Evolutionary conservation across 2,329 filamentous ascomycete species (phyloP).

Genomic region (Trichoderma hamatum): DNA sequence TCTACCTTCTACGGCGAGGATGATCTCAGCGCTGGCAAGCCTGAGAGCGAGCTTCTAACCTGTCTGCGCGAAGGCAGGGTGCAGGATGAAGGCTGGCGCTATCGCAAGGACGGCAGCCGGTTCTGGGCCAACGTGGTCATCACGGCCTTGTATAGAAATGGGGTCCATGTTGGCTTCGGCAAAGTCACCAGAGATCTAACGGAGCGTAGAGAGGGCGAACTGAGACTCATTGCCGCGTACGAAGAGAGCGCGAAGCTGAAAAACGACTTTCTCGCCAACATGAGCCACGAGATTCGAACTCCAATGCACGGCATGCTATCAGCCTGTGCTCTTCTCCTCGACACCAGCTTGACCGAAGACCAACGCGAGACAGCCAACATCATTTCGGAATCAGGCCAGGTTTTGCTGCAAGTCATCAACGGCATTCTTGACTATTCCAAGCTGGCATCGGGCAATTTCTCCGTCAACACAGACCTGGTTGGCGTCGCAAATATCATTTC

Average conservation of each 20-base stretch:
- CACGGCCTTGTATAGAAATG: slow-evolving; percentile 56
- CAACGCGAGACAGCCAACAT: slow-evolving; percentile 61
- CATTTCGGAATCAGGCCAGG: slow-evolving; percentile 61
- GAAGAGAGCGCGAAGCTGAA: slow-evolving; percentile 67
- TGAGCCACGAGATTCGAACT: slow-evolving; percentile 66
- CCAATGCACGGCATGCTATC: slow-evolving; percentile 66
- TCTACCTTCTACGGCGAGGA: slow-evolving; percentile 59
- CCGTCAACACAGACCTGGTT: slow-evolving; percentile 57
- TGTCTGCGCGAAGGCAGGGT: slow-evolving; percentile 58
- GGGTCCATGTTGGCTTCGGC: slow-evolving; percentile 58
- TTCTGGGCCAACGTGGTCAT: slow-evolving; percentile 66
- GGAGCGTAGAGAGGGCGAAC: slow-evolving; percentile 57
- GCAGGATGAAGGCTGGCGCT: slow-evolving; percentile 64
- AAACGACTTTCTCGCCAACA: slow-evolving; percentile 64
- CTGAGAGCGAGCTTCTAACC: slow-evolving; percentile 53
- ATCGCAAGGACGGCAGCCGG: slow-evolving; percentile 58
- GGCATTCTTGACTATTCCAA: slow-evolving; percentile 70
- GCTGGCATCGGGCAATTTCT: slow-evolving; percentile 61
- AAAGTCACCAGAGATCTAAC: slow-evolving; percentile 63
- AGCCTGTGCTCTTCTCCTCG: slow-evolving; percentile 59
- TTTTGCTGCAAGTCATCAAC: slow-evolving; percentile 64
- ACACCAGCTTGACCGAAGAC: slow-evolving; percentile 54
- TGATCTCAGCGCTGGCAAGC: slow-evolving; percentile 53
- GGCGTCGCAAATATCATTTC: slow-evolving; percentile 50
- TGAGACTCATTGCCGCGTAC: slow-evolving; percentile 58